Conservation (phyloP, 164 flowering plant genomes). For the Piper betle region DNA sequence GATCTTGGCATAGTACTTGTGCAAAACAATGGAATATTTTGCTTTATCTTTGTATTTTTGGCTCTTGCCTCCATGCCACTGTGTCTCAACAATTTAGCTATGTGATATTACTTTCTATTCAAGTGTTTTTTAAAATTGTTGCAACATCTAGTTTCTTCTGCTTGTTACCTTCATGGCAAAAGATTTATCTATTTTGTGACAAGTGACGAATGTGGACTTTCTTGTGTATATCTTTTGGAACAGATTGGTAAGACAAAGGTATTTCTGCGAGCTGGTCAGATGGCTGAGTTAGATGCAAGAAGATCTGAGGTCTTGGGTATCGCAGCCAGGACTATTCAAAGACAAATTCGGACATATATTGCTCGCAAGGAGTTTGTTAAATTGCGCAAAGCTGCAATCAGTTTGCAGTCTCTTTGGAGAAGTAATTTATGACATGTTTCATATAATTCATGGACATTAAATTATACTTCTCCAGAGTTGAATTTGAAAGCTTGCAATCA, state of each 20-base stretch:
- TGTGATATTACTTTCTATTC: too few species aligned
- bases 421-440: conserved; percentile 24
- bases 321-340: conserved; percentile 88
- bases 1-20: too few species aligned
- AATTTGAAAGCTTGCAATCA: neutral
- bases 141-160: neutral
- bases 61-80: too few species aligned
- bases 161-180: neutral
- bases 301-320: conserved; percentile 85
- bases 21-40: too few species aligned
- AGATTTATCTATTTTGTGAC: neutral
- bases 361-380: conserved; percentile 74
- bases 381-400: conserved; percentile 71
- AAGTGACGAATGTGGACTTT: neutral
- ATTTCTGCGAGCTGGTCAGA: conserved; percentile 97
- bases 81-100: too few species aligned
- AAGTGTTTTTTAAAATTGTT: neutral
- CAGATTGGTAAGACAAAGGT: conserved; percentile 96
- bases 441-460: neutral
- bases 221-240: conserved; percentile 2
- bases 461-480: neutral
- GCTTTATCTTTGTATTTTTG: too few species aligned
- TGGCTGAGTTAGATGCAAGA: conserved; percentile 97
- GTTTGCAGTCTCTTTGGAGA: conserved; percentile 72
- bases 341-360: conserved; percentile 77